Evolutionary conservation across 2,329 filamentous ascomycete genomes (phyloP).

Genomic region (Clarireedia sp.): DNA sequence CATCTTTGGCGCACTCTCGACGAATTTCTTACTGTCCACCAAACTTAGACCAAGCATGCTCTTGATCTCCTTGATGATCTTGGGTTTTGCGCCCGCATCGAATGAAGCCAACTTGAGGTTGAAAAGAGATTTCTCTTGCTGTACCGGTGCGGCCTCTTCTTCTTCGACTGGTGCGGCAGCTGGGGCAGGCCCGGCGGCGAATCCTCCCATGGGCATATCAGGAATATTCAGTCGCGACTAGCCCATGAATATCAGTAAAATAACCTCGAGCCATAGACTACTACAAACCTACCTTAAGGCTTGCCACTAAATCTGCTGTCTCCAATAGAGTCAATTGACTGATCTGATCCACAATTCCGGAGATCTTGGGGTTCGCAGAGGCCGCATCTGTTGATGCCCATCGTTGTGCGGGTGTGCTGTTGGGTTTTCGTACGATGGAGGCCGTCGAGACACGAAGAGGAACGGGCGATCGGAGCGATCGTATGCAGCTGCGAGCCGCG

Average conservation of each 20-base stretch:
- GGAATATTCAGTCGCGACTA: slow-evolving; percentile 95
- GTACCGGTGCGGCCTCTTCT: slow-evolving; percentile 78
- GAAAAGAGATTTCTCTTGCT: slow-evolving; percentile 96
- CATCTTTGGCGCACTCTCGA: slow-evolving; percentile 93
- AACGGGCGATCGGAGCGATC: slow-evolving; percentile 47
- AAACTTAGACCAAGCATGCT: slow-evolving; percentile 86
- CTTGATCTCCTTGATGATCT: slow-evolving; percentile 99
- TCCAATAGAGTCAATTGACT: slow-evolving; percentile 96
- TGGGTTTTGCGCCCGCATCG: slow-evolving; percentile 84
- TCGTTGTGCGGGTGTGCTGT: slow-evolving; percentile 52
- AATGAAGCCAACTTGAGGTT: slow-evolving; percentile 89
- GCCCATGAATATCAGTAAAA: background rate
- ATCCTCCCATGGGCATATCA: slow-evolving; percentile 90
- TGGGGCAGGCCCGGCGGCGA: slow-evolving; percentile 57
- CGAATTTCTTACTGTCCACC: slow-evolving; percentile 99
- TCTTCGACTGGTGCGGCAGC: slow-evolving; percentile 62
- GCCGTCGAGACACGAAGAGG: slow-evolving; percentile 40
- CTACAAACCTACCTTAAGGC: slow-evolving; percentile 67
- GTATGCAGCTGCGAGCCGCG: slow-evolving; percentile 56
- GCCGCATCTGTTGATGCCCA: slow-evolving; percentile 79
- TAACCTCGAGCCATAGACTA: background rate
- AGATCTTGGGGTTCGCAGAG: slow-evolving; percentile 78
- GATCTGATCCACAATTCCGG: slow-evolving; percentile 94
- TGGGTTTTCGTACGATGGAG: slow-evolving; percentile 39
- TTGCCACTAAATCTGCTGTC: slow-evolving; percentile 90